Conservation (phyloP, 768 basidiomycete species). For the Hericium coralloides region DNA sequence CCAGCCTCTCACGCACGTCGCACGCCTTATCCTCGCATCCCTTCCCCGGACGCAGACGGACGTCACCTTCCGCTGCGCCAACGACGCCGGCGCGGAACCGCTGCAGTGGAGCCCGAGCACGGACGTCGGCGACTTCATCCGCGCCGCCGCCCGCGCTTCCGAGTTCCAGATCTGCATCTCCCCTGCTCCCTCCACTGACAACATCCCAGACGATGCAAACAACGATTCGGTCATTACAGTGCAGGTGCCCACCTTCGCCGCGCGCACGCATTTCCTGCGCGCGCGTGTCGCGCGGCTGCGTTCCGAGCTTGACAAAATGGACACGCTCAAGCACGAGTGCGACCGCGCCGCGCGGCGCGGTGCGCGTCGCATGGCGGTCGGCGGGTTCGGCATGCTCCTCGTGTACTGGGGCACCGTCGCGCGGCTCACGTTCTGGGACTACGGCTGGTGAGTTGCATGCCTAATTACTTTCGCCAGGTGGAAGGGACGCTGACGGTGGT, state of each 20-base stretch:
- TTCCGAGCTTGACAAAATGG: conserved; percentile 38
- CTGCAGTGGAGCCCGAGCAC: conserved; percentile 57
- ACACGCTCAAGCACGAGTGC: conserved; percentile 43
- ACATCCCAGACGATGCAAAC: background rate
- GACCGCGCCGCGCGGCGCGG: conserved; percentile 49
- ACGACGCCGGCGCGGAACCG: conserved; percentile 17
- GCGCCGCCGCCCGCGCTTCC: conserved; percentile 45
- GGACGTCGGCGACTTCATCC: conserved; percentile 58
- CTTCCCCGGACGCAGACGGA: conserved; percentile 25
- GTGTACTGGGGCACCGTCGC: conserved; percentile 59
- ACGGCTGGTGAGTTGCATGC: conserved; percentile 32
- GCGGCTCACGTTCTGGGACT: conserved; percentile 58
- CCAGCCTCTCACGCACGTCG: conserved; percentile 59
- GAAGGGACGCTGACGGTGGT: background rate
- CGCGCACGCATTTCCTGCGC: conserved; percentile 50
- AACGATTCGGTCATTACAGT: conserved; percentile 32
- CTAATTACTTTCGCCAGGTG: background rate
- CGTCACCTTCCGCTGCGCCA: conserved; percentile 37
- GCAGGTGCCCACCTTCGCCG: conserved; percentile 53
- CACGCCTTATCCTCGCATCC: conserved; percentile 43
- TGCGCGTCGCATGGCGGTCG: conserved; percentile 46
- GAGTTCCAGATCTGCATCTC: conserved; percentile 41
- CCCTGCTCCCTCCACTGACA: background rate
- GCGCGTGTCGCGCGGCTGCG: conserved; percentile 35
- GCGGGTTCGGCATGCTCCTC: conserved; percentile 49